These are phyloP conservation scores for Fusarium torreyae DNA, from an alignment of 2,329 filamentous ascomycete species.

Conservation along the genomic window DNA sequence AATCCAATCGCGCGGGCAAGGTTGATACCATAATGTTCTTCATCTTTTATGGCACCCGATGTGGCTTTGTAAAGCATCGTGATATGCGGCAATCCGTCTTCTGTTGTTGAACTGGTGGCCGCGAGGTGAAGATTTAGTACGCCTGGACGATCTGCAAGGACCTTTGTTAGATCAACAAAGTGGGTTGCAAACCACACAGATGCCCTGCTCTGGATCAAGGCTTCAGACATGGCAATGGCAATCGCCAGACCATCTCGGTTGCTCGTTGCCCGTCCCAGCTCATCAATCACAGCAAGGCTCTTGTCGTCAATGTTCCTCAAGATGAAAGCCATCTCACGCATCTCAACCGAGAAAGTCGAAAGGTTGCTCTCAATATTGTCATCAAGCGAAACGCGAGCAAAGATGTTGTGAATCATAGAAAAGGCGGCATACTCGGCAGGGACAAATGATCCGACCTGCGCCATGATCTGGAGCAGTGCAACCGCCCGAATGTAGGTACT, in stretches of 20 bases:
- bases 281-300: constrained; percentile 89
- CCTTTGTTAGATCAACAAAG: constrained; percentile 84
- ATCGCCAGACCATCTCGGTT: constrained; percentile 91
- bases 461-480: constrained; percentile 91
- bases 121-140: constrained; percentile 88
- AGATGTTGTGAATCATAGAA: constrained; percentile 84
- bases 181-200: constrained; percentile 96
- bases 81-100: constrained; percentile 72
- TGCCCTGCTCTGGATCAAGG: constrained; percentile 82
- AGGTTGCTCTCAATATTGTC: constrained; percentile 92
- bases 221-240: constrained; percentile 90
- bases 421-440: constrained; percentile 88
- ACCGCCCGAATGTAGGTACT: constrained; percentile 93
- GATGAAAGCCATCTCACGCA: constrained; percentile 97
- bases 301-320: constrained; percentile 82
- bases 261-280: constrained; percentile 92
- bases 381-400: constrained; percentile 88
- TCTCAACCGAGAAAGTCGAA: constrained; percentile 94
- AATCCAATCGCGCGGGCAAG: constrained; percentile 83
- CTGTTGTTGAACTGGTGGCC: constrained; percentile 71
- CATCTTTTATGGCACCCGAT: constrained; percentile 77
- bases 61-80: constrained; percentile 91
- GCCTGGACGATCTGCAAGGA: constrained; percentile 81
- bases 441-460: constrained; percentile 91
- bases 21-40: constrained; percentile 84